phyloP scores from a whole-genome alignment of 202 grass and related monocot species.

The Panicum virgatum region DNA sequence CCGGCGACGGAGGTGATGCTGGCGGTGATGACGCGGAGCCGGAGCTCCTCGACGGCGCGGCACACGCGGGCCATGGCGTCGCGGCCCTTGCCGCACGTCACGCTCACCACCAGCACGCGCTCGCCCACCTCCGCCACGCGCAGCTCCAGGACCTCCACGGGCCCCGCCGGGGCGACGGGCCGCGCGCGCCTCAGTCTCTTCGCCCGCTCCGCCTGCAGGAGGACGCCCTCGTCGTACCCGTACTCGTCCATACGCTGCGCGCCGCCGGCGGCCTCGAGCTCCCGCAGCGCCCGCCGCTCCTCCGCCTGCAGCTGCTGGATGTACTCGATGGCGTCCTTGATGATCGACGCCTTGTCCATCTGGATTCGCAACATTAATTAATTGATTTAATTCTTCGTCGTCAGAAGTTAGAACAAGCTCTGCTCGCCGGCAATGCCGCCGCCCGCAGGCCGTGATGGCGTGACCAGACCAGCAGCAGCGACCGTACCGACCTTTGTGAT shows the following conservation, averaged over 20 bases:
- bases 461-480: too few relatives aligned
- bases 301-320: conserved; percentile 68
- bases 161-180: neutral
- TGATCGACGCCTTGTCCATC: conserved; percentile 76
- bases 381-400: too few relatives aligned
- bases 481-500: conserved; percentile 72
- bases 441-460: too few relatives aligned
- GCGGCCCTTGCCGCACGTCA: conserved; percentile 73
- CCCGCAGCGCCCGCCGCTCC: conserved; percentile 49
- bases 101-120: conserved; percentile 65
- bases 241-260: neutral
- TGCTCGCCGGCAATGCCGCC: neutral
- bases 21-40: conserved; percentile 71
- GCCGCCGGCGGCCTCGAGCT: conserved; percentile 42
- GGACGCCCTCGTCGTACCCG: neutral
- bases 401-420: neutral
- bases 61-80: conserved; percentile 77
- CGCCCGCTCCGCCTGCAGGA: neutral
- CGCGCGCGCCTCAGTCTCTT: conserved; percentile 53
- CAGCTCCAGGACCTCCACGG: conserved; percentile 60
- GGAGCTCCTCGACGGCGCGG: conserved; percentile 69
- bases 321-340: conserved; percentile 59
- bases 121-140: conserved; percentile 70
- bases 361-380: neutral
- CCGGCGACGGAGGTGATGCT: conserved; percentile 70